phyloP scores from a whole-genome alignment of 1,284 basidiomycete species.

The Pseudozyma thailandica region DNA sequence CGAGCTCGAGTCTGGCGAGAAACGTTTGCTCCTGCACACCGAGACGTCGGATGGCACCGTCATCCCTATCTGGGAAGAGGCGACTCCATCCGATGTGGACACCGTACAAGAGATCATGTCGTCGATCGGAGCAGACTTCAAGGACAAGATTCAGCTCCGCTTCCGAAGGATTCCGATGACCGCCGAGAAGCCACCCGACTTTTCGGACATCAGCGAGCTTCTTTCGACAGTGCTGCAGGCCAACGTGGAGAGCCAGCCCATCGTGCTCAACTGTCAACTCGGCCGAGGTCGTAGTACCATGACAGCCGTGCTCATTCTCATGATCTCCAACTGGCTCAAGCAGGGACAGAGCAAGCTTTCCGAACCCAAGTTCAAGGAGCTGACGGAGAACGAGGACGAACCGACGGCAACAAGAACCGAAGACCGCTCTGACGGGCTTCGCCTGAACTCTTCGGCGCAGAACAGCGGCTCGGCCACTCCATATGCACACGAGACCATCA shows the following conservation, averaged over 20 bases:
- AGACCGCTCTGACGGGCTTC: conserved; percentile 14
- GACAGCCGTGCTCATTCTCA: conserved; percentile 84
- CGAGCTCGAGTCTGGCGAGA: conserved; percentile 84
- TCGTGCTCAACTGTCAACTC: conserved; percentile 96
- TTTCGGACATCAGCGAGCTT: conserved; percentile 71
- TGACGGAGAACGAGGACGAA: conserved; percentile 16
- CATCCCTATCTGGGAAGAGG: conserved; percentile 95
- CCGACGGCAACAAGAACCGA: neutral
- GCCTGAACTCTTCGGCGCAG: conserved; percentile 18
- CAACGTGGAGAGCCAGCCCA: conserved; percentile 77
- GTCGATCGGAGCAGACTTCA: conserved; percentile 45
- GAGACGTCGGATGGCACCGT: conserved; percentile 89
- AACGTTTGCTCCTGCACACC: conserved; percentile 87
- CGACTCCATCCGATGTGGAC: conserved; percentile 79
- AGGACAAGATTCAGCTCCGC: conserved; percentile 73
- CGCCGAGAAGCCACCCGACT: conserved; percentile 71
- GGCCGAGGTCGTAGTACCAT: conserved; percentile 93
- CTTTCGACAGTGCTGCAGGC: conserved; percentile 85
- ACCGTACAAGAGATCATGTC: conserved; percentile 90
- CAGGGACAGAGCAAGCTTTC: conserved; percentile 63
- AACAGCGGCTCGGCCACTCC: conserved; percentile 23
- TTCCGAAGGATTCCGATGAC: conserved; percentile 93
- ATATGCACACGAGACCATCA: conserved; percentile 31
- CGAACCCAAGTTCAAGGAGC: conserved; percentile 35
- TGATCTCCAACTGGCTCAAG: conserved; percentile 86